These are phyloP conservation scores for Phoma sp. DNA, from an alignment of 2,329 filamentous ascomycete genomes.

Conservation along the genomic window DNA sequence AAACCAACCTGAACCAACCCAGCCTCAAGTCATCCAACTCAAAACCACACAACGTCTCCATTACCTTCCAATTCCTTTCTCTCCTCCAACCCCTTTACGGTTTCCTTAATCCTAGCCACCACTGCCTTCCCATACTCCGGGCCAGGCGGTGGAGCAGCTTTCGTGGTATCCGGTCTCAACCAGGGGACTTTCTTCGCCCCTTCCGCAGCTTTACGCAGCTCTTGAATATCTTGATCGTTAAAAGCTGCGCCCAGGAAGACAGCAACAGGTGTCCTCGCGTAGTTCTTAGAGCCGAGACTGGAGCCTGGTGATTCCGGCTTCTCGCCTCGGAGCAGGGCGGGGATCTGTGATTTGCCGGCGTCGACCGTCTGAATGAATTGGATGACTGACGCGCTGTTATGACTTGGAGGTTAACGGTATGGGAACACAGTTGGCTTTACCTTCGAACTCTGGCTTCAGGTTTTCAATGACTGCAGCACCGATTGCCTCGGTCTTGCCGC, in stretches of 20 bases:
- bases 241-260: constrained; percentile 13
- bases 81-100: neutral
- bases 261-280: constrained; percentile 4
- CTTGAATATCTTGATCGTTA: constrained; percentile 2
- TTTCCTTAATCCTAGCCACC: constrained; percentile 11
- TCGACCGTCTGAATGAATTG: constrained; percentile 9
- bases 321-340: constrained; percentile 8
- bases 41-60: constrained; percentile 4
- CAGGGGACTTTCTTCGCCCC: constrained; percentile 9
- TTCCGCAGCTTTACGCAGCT: neutral
- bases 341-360: constrained; percentile 10
- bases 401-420: neutral
- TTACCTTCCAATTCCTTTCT: constrained; percentile 5
- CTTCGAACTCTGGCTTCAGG: constrained; percentile 17
- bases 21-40: neutral
- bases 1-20: too few relatives aligned
- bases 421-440: neutral
- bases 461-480: constrained; percentile 8
- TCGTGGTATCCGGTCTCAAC: constrained; percentile 11
- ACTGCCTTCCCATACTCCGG: constrained; percentile 19
- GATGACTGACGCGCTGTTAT: constrained; percentile 1
- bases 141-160: constrained; percentile 8
- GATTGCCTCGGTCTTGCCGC: constrained; percentile 15
- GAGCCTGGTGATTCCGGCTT: neutral
- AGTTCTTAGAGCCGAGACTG: constrained; percentile 10